Evolutionary conservation across 2,329 filamentous ascomycete genomes (phyloP).

Genomic region (Ceratocystis albifundus): DNA sequence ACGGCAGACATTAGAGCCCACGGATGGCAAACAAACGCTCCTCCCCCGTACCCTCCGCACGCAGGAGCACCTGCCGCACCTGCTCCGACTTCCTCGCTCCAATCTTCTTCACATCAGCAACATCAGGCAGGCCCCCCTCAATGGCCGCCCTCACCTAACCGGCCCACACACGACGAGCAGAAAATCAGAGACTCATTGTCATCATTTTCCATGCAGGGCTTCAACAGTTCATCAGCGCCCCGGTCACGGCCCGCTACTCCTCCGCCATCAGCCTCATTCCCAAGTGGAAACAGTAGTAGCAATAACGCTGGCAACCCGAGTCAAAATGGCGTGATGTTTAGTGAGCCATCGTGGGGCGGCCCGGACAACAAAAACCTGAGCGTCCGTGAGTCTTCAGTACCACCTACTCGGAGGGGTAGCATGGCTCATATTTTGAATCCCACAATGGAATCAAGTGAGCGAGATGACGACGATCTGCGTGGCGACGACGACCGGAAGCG

Average conservation of each 20-base stretch:
- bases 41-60: constrained; percentile 35
- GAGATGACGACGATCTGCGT: constrained; percentile 45
- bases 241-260: constrained; percentile 45
- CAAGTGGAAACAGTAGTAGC: constrained; percentile 33
- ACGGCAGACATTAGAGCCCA: constrained; percentile 89
- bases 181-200: constrained; percentile 47
- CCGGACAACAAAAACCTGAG: constrained; percentile 41
- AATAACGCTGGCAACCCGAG: constrained; percentile 28
- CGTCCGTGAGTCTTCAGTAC: constrained; percentile 44
- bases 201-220: constrained; percentile 40
- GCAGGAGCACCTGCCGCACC: constrained; percentile 36
- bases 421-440: constrained; percentile 55
- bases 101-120: constrained; percentile 34
- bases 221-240: constrained; percentile 33
- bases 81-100: constrained; percentile 51
- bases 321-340: constrained; percentile 32
- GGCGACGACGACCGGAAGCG: constrained; percentile 51
- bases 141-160: constrained; percentile 46
- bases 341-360: constrained; percentile 45
- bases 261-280: constrained; percentile 36
- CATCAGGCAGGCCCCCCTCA: constrained; percentile 39
- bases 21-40: constrained; percentile 34
- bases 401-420: constrained; percentile 46
- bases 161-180: constrained; percentile 41
- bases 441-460: constrained; percentile 41